Conservation (phyloP, 345 rosid species). For the Theobroma cacao region DNA sequence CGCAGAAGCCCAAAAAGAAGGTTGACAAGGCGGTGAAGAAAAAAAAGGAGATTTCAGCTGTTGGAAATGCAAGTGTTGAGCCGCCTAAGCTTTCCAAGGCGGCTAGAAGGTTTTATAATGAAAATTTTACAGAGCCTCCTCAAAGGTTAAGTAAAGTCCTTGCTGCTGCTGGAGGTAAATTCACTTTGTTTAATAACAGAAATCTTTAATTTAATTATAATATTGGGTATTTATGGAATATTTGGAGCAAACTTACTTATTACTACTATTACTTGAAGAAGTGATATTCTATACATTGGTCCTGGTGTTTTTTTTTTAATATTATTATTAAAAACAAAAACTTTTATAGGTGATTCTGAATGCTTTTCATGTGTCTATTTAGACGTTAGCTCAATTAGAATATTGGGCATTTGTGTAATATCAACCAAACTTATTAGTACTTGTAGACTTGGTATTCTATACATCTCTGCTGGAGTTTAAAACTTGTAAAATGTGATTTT, state of each 20-base stretch:
- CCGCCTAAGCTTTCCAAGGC: slow-evolving; percentile 67
- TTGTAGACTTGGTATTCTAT: neutral
- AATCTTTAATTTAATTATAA: neutral
- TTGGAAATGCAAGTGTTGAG: slow-evolving; percentile 9
- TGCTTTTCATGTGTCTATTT: neutral
- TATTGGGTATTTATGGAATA: neutral
- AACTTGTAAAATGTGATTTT: neutral
- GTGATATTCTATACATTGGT: neutral
- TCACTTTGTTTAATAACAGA: neutral
- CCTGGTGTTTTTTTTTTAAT: neutral
- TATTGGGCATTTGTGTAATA: neutral
- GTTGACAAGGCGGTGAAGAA: slow-evolving; percentile 43
- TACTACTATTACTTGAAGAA: neutral
- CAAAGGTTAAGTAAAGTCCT: slow-evolving; percentile 90
- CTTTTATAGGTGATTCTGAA: neutral
- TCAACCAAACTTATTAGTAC: neutral
- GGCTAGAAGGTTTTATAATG: slow-evolving; percentile 82
- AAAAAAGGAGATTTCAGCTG: slow-evolving; percentile 14
- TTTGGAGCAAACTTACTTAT: neutral
- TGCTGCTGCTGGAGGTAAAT: slow-evolving; percentile 92
- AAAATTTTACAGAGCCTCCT: slow-evolving; percentile 61
- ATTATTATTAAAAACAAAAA: too few species aligned
- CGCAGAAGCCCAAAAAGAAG: slow-evolving; percentile 51
- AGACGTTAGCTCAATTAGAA: neutral
- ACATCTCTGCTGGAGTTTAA: neutral